Evolutionary conservation across 164 flowering plant genomes (phyloP).

Genomic region (Magnolia officinalis): DNA sequence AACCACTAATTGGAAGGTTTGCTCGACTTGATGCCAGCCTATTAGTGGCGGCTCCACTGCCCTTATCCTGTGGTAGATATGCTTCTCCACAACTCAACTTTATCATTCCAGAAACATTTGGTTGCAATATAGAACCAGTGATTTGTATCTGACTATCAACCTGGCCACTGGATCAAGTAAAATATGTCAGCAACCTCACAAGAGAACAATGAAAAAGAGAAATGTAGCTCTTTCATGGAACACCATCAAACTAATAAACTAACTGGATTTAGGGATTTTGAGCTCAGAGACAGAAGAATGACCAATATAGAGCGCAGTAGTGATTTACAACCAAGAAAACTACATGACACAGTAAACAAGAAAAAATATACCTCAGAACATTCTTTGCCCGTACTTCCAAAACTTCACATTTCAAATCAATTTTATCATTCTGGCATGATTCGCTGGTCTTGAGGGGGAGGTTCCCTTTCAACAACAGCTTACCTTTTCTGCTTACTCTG

Average conservation of each 20-base stretch:
- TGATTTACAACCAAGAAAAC: neutral
- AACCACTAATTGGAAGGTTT: constrained; percentile 41
- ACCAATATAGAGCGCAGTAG: neutral
- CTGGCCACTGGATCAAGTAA: constrained; percentile 67
- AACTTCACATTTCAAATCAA: constrained; percentile 92
- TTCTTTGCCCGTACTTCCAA: constrained; percentile 92
- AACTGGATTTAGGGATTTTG: neutral
- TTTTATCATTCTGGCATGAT: constrained; percentile 65
- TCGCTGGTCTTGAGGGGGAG: constrained; percentile 80
- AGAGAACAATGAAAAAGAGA: neutral
- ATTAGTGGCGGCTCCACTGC: constrained; percentile 66
- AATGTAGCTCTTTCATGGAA: neutral
- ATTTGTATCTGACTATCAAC: constrained; percentile 90
- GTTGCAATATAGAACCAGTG: constrained; percentile 92
- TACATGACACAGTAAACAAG: neutral
- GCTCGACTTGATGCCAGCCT: constrained; percentile 54
- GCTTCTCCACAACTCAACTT: constrained; percentile 97
- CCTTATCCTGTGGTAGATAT: constrained; percentile 95
- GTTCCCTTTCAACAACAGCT: constrained; percentile 74
- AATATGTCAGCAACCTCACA: constrained; percentile 8
- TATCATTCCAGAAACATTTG: constrained; percentile 87
- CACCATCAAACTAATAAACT: neutral
- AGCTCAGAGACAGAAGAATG: neutral
- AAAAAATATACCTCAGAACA: constrained; percentile 57
- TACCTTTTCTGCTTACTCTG: constrained; percentile 88